Evolutionary conservation across 148 eudicot genomes (phyloP), one percentile per base, ranked within the genome.

Genomic region (Beta vulgaris): DNA sequence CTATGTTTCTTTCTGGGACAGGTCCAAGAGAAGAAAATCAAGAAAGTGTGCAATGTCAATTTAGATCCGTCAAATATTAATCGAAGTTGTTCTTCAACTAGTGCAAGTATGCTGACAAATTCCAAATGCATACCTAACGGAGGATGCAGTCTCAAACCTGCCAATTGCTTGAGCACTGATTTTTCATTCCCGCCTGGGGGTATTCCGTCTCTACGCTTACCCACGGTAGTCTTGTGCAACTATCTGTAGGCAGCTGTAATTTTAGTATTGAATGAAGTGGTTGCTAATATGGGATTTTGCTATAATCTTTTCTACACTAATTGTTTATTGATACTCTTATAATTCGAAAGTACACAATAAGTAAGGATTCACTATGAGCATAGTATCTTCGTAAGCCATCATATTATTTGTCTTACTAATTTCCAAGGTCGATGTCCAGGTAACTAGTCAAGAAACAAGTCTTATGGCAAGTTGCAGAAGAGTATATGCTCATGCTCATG

Each of bases 401-500:
- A 0, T 58, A 19, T 48, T 43, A 57, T 34, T 14, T 67, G 58
- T 13, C 39, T 9, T 44, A 51, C 39, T 59, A 34, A 60, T 29
- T 32, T 29, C 43, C 14, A 28, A 58, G 62, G 43, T 68, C 35
- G 10, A 39, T 68, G 75, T 76, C 51, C 84, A 90, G 95, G 90
- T 88, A 68, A 85, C 88, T 58, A 86, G 87, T 86, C 85, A 80
- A 19, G 91, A 90, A 82, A 88, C 89, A 23, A 88, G 84, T 81
- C 91, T 86, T 78, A 71, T 87, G 73, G 91, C 95, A 28, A 86
- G 87, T 69, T 90, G 91, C 73, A 84, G 95, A 76, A 87, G 91
- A 86, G 86, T 84, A 54, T 90, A 90, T 85, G 90, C 91, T 73
- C 95, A 90, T 85, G 95, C 95, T 73, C 95, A 90, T 78, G 95